A percentile compares a stretch with the other conserved stretches of the same genome.
phyloP scores from a whole-genome alignment of 257 asterid genomes.

The Vinca minor region DNA sequence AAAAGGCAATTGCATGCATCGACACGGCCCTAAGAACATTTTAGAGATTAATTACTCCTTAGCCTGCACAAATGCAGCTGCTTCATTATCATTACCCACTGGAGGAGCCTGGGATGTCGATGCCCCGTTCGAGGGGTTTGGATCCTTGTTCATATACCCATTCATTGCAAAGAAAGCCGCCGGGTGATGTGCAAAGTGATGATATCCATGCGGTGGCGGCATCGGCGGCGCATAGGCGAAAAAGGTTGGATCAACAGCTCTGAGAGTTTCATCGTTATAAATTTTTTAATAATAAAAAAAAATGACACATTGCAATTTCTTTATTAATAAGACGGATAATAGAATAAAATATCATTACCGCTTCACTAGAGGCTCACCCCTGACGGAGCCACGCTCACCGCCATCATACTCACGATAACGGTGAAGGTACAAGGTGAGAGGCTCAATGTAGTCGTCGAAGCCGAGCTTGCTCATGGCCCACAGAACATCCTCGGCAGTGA shows the following conservation, averaged over 20 bases:
- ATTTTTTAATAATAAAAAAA: no score
- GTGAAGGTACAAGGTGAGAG: slow-evolving; percentile 69
- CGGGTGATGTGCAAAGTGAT: slow-evolving; percentile 43
- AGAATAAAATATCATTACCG: no score
- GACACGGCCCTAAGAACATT: no score
- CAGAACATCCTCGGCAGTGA: slow-evolving; percentile 82
- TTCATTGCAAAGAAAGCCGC: slow-evolving; percentile 30
- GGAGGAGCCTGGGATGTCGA: slow-evolving; percentile 45
- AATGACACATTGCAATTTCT: no score
- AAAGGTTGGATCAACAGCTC: slow-evolving; percentile 34
- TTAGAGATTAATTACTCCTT: no score
- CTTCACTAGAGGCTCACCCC: slow-evolving; percentile 50
- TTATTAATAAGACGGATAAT: no score
- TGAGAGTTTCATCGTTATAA: no score
- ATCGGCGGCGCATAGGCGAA: slow-evolving; percentile 27
- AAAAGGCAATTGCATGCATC: no score
- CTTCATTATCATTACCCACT: no score
- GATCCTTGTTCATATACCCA: slow-evolving; percentile 44
- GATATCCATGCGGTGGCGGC: slow-evolving; percentile 29
- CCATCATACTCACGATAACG: slow-evolving; percentile 73
- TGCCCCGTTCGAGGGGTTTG: slow-evolving; percentile 25
- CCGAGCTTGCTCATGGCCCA: slow-evolving; percentile 99
- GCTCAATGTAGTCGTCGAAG: slow-evolving; percentile 79
- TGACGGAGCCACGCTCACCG: slow-evolving; percentile 55
- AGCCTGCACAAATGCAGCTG: no score